These are phyloP conservation scores for Rhodotorula glutinis DNA, from an alignment of 1,284 basidiomycete genomes.

Conservation along the genomic window DNA sequence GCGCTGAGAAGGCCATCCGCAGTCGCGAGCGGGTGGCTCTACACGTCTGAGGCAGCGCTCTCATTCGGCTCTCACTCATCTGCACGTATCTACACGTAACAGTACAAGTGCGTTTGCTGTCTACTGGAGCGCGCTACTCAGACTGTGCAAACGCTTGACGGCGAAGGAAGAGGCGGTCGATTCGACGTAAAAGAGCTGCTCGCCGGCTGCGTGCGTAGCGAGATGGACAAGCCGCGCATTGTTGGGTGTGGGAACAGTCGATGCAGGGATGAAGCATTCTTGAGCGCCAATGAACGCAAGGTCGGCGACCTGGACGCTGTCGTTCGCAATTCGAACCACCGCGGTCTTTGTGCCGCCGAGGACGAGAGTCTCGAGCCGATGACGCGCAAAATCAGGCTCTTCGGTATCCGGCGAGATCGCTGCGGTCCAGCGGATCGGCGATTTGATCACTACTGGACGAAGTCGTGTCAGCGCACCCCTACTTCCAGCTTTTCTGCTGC, in stretches of 20 bases:
- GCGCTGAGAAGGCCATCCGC: too few relatives aligned
- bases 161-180: constrained; percentile 13
- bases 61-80: too few relatives aligned
- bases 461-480: too few relatives aligned
- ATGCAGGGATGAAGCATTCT: constrained; percentile 4
- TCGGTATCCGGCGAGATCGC: not conserved
- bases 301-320: constrained; percentile 20
- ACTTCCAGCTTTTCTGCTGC: too few relatives aligned
- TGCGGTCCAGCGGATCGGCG: constrained; percentile 35
- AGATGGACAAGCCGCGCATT: constrained; percentile 19
- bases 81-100: too few relatives aligned
- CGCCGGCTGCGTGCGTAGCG: constrained; percentile 26
- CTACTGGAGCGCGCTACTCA: too few relatives aligned
- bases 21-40: too few relatives aligned
- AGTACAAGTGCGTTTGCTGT: too few relatives aligned
- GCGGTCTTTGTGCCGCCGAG: constrained; percentile 18
- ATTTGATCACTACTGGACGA: constrained; percentile 37
- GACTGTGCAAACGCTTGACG: constrained; percentile 9
- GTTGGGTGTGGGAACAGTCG: not conserved
- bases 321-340: constrained; percentile 15
- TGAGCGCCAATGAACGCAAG: constrained; percentile 16
- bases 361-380: constrained; percentile 30
- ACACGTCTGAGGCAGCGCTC: too few relatives aligned
- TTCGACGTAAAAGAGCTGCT: constrained; percentile 36
- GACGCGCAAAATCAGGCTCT: not conserved